Evolutionary conservation across 2,329 filamentous ascomycete species (phyloP), one percentile per base, ranked within the genome.

Genomic region (Fusarium virguliforme): DNA sequence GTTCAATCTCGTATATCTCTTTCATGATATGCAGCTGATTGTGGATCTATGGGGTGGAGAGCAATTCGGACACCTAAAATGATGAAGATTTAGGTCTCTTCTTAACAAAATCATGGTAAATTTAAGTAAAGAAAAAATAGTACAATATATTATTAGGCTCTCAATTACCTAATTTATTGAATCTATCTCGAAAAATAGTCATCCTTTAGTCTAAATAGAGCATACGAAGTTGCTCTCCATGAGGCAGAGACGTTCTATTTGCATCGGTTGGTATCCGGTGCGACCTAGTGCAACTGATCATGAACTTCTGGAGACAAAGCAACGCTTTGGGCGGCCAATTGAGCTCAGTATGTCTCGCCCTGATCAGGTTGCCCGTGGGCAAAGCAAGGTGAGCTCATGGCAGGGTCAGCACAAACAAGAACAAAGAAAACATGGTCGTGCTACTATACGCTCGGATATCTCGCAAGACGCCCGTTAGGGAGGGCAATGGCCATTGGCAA

Each of bases 11-110:
- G 53, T 46, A 54, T 48, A 59, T 59, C 40, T 48, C 40, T 22
- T 35, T 71, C 48, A 62, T 71, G 60, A 71, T 68, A 61, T 60
- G 64, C 54, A 65, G 60, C 56, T 50, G 28, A 24, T 51, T 12
- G 64, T 68, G 60, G 68, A 30, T 50, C 51, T 54, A 18, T 18
- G 18, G 18, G 18, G 18, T 18, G 18, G 18, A 18, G 18, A 18
- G 18, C 18, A 18, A 18, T 18, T 18, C 18, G 18, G 18, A 18
- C 18, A 18, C 18, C 18, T 18, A 18, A 18, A 18, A 18, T 18
- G 18, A 18, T 18, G 18, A 18, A 18, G 18, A 18, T 18, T 18
- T 18, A 18, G 18, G 18, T 18, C 18, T 18, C 18, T 18, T 18
- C 18, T 18, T 18, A 18, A 18, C 18, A 18, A 18, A 18, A 18